A percentile compares a stretch with the other conserved stretches of the same genome.
Evolutionary conservation across 345 rosid species (phyloP).

Genomic region (Rhizophora apiculata): DNA sequence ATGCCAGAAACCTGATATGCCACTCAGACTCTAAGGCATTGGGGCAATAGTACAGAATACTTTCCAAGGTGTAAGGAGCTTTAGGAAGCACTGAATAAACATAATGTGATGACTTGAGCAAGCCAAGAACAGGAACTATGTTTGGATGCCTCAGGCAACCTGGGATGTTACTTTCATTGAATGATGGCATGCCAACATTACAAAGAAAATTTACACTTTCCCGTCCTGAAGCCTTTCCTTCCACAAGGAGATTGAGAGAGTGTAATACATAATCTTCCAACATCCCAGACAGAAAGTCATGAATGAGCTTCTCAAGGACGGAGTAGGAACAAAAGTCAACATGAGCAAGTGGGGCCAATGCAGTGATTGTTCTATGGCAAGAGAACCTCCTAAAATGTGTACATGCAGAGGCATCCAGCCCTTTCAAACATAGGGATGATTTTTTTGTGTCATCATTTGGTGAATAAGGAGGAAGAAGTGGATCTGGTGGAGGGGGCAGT

Average conservation of each 20-base stretch:
- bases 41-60: conserved; percentile 72
- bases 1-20: conserved; percentile 60
- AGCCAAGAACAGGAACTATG: conserved; percentile 61
- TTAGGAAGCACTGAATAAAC: conserved; percentile 62
- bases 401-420: conserved; percentile 35
- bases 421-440: conserved; percentile 18
- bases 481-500: not conserved
- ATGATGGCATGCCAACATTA: conserved; percentile 60
- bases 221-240: conserved; percentile 68
- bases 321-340: conserved; percentile 41
- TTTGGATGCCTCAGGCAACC: conserved; percentile 82
- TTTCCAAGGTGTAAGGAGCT: conserved; percentile 68
- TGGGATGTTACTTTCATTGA: conserved; percentile 42
- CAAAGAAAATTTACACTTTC: conserved; percentile 54
- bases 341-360: conserved; percentile 62
- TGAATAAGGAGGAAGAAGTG: not conserved
- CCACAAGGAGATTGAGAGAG: conserved; percentile 53
- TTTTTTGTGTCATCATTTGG: conserved; percentile 18
- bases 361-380: conserved; percentile 45
- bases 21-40: conserved; percentile 63
- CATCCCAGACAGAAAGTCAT: conserved; percentile 44
- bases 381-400: conserved; percentile 40
- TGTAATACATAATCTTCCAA: conserved; percentile 64
- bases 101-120: conserved; percentile 45
- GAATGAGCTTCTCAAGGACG: conserved; percentile 49